These are phyloP conservation scores for Peronospora destructor DNA, from an alignment of 352 stramenopile genomes.

Conservation along the genomic window DNA sequence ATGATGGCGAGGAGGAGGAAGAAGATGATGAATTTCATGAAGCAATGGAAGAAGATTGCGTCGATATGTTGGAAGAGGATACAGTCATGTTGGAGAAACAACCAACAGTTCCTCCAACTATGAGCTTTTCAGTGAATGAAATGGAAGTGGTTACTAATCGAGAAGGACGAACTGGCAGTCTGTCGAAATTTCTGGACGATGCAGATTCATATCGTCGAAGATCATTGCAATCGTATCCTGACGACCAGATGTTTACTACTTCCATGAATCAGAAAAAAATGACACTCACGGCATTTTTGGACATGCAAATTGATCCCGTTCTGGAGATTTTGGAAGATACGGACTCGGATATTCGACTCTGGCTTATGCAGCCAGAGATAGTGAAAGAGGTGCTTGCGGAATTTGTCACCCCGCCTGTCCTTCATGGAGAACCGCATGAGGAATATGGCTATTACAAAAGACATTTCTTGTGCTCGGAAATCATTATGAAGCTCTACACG, in stretches of 20 bases:
- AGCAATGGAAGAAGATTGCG: conserved; percentile 34
- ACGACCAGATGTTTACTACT: conserved; percentile 45
- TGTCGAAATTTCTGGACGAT: conserved; percentile 80
- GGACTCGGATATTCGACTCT: conserved; percentile 78
- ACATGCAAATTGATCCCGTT: conserved; percentile 82
- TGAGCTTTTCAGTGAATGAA: conserved; percentile 76
- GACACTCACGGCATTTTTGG: conserved; percentile 56
- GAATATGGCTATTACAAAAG: conserved; percentile 88
- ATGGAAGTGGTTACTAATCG: conserved; percentile 82
- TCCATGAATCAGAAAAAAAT: conserved; percentile 58
- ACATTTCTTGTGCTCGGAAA: conserved; percentile 84
- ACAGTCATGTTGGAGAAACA: conserved; percentile 6
- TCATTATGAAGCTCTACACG: conserved; percentile 88
- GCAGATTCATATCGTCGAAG: conserved; percentile 61
- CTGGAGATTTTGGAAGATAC: conserved; percentile 81
- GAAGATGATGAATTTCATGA: conserved; percentile 44
- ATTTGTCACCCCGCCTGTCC: conserved; percentile 74
- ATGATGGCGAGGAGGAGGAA: conserved; percentile 25
- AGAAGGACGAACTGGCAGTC: conserved; percentile 50
- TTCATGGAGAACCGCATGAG: conserved; percentile 69
- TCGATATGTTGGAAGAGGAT: conserved; percentile 29
- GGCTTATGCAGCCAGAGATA: conserved; percentile 72
- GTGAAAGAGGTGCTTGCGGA: conserved; percentile 71
- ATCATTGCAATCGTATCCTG: conserved; percentile 65
- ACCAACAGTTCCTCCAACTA: conserved; percentile 41